Evolutionary conservation across 192 early-diverging fungal genomes (phyloP).

Genomic region (Podila epicladia): DNA sequence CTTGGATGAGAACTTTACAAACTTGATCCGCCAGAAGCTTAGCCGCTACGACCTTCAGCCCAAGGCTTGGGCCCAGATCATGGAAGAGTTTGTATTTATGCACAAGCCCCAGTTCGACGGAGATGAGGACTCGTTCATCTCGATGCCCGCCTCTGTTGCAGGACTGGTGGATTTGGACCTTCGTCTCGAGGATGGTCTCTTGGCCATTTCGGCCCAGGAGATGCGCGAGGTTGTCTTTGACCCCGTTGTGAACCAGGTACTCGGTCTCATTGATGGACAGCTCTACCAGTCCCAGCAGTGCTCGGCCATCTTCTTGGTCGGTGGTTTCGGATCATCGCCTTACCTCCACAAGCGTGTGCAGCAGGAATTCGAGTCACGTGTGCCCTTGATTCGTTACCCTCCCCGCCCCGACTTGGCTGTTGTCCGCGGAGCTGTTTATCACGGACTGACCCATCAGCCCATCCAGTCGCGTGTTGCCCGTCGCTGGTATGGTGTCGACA

Average conservation of each 20-base stretch:
- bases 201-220: slow-evolving; percentile 43
- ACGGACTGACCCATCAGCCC: slow-evolving; percentile 51
- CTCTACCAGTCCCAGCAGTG: slow-evolving; percentile 52
- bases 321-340: slow-evolving; percentile 66
- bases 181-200: slow-evolving; percentile 42
- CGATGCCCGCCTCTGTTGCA: slow-evolving; percentile 44
- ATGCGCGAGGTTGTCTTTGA: slow-evolving; percentile 60
- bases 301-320: slow-evolving; percentile 64
- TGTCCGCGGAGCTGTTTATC: slow-evolving; percentile 62
- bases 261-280: slow-evolving; percentile 62
- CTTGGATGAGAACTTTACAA: slow-evolving; percentile 57
- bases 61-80: slow-evolving; percentile 54
- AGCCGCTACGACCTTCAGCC: slow-evolving; percentile 50
- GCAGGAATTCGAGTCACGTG: slow-evolving; percentile 57
- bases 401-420: slow-evolving; percentile 62
- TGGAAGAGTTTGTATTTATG: slow-evolving; percentile 53
- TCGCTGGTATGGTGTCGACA: slow-evolving; percentile 64
- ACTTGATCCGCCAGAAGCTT: slow-evolving; percentile 42
- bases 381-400: slow-evolving; percentile 60
- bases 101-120: slow-evolving; percentile 52
- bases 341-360: slow-evolving; percentile 64
- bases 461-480: slow-evolving; percentile 58
- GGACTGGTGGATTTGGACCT: slow-evolving; percentile 37
- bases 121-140: slow-evolving; percentile 46
- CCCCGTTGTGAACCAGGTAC: slow-evolving; percentile 62